phyloP scores from a whole-genome alignment of 1,284 basidiomycete genomes.

The Naganishia cerealis region DNA sequence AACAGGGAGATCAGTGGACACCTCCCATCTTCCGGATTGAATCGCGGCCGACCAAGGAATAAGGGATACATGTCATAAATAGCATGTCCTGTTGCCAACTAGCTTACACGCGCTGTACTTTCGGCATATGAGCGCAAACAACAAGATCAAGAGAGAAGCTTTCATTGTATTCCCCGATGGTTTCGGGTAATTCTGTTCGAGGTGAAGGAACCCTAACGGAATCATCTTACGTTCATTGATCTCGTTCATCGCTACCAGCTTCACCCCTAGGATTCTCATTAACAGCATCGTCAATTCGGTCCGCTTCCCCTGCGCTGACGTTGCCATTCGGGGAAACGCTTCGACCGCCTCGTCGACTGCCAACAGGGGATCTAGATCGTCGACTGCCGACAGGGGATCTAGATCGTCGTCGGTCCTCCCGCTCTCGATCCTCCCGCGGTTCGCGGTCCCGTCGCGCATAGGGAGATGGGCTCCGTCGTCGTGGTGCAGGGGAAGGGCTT shows the following conservation, averaged over 20 bases:
- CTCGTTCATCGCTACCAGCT: conserved; percentile 22
- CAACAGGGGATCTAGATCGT: conserved; percentile 22
- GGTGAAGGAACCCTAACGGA: not conserved
- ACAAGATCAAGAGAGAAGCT: not conserved
- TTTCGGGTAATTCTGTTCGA: not conserved
- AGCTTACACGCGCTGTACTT: not conserved
- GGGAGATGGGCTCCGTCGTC: not conserved
- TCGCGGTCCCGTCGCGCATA: conserved; percentile 7
- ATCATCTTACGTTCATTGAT: conserved; percentile 3
- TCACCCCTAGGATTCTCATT: conserved; percentile 26
- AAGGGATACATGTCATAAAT: not conserved
- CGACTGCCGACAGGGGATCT: conserved; percentile 24
- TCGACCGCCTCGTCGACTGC: conserved; percentile 24
- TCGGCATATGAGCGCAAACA: not conserved
- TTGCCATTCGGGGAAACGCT: conserved; percentile 21
- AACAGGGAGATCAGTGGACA: no score
- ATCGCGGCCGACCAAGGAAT: not conserved
- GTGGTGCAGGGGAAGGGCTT: conserved; percentile 11
- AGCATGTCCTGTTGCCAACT: not conserved
- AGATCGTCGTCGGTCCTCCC: conserved; percentile 15
- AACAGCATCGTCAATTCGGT: conserved; percentile 24
- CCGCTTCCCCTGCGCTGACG: conserved; percentile 15
- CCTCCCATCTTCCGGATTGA: no score
- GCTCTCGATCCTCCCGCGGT: conserved; percentile 16
- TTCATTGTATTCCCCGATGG: not conserved